These are phyloP conservation scores for Moricandia moricandioides DNA, from an alignment of 345 rosid genomes.

Conservation along the genomic window DNA sequence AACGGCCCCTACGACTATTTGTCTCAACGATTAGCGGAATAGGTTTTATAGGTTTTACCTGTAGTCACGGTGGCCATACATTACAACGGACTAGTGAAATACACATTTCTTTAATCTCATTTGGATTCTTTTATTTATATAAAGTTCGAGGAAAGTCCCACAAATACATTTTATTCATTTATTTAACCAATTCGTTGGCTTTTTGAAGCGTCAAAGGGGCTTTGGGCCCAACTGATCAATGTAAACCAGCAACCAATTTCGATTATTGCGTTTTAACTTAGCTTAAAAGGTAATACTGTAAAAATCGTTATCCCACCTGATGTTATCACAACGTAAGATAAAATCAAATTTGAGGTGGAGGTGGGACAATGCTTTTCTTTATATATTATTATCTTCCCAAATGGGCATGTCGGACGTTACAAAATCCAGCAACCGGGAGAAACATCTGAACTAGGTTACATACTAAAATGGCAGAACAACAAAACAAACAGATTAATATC, in stretches of 20 bases:
- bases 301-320: background rate
- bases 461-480: no score
- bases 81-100: no score
- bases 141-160: background rate
- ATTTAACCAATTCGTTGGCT: conserved; percentile 14
- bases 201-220: conserved; percentile 11
- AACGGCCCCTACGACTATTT: no score
- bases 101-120: no score
- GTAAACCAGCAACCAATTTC: no score
- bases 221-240: background rate
- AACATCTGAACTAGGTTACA: no score
- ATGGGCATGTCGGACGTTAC: no score
- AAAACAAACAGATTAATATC: background rate
- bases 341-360: background rate
- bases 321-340: background rate
- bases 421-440: no score
- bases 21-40: background rate
- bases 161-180: background rate
- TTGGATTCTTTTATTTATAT: background rate
- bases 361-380: background rate
- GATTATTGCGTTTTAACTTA: background rate
- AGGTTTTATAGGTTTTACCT: background rate
- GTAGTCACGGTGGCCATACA: background rate
- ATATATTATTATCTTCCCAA: no score
- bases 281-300: conserved; percentile 20